Evolutionary conservation across 495 filamentous ascomycete species (phyloP), one percentile per base, ranked within the genome.

Genomic region (Peziza echinospora): DNA sequence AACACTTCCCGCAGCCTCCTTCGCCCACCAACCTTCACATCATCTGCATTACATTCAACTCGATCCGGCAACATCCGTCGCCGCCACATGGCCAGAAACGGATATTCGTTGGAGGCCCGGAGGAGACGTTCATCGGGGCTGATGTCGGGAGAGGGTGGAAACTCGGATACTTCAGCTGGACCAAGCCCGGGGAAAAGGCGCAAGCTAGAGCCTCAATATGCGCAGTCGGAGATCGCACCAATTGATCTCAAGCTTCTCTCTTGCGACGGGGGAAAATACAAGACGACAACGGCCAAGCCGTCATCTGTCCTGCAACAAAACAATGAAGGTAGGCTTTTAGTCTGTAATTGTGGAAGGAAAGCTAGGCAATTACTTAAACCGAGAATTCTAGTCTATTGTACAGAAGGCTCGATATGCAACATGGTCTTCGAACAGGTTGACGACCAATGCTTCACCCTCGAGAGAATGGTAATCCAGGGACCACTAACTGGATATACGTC

Each of bases 401-500:
- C 85, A 13, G 78, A 84, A 61, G 75, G 75, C 16, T 75, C 75
- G 44, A 73, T 76, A 47, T 91, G 82, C 64, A 93, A 93, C 53
- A 68, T 96, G 48, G 67, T 96, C 19, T 61, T 96, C 23, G 70
- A 71, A 40, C 87, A 96, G 58, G 71, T 77, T 44, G 82, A 80
- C 21, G 76, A 73, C 26, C 77, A 75, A 2, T 73, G 78, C 2
- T 96, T 96, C 53, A 77, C 67, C 34, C 60, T 96, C 47, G 77
- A 81, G 57, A 84, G 82, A 61, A 64, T 96, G 25, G 67, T 92
- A 34, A 91, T 96, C 63, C 86, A 84, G 60, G 82, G 82, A 16
- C 86, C 87, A 1, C 72, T 76, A 47, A 68, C 68, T 11, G 79
- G 82, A 21, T 93, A 81, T 57, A 84, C 83, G 43, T 75, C 80